Evolutionary conservation across 169 alveolate genomes (phyloP), one percentile per base, ranked within the genome.

Genomic region (Plasmodium vinckei): DNA sequence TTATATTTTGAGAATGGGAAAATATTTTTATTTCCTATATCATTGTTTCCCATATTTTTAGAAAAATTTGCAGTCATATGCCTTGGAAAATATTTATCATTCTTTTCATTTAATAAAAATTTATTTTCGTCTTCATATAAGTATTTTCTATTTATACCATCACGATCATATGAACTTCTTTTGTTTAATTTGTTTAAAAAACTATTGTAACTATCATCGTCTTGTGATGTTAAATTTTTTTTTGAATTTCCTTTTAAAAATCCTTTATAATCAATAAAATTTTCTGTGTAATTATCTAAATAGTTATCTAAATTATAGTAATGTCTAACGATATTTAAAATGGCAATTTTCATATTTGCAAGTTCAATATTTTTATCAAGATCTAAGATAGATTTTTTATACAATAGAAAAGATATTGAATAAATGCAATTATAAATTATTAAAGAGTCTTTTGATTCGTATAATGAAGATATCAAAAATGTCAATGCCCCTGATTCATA

Each of bases 401-500:
- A 86, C 49, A 86, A 51, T 44, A 86, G 57, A 69, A 86, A 86
- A 33, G 91, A 86, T 69, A 86, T 86, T 23, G 91, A 86, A 69
- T 86, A 86, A 46, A 86, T 69, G 42, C 91, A 86, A 19, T 86
- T 86, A 69, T 86, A 86, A 86, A 86, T 86, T 63, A 86, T 86
- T 86, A 86, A 57, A 13, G 91, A 86, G 49, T 86, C 91, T 65
- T 86, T 86, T 12, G 91, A 86, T 56, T 86, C 91, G 60, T 86
- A 86, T 23, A 86, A 63, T 19, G 91, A 86, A 5, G 91, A 68
- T 69, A 86, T 86, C 51, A 86, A 70, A 86, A 86, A 86, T 63
- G 91, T 86, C 46, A 86, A 63, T 42, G 91, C 91, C 39, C 91
- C 91, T 46, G 91, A 86, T 86, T 86, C 91, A 57, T 86, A 86